phyloP scores from a whole-genome alignment of 2,329 filamentous ascomycete genomes.

The Rhinocladiella similis region DNA sequence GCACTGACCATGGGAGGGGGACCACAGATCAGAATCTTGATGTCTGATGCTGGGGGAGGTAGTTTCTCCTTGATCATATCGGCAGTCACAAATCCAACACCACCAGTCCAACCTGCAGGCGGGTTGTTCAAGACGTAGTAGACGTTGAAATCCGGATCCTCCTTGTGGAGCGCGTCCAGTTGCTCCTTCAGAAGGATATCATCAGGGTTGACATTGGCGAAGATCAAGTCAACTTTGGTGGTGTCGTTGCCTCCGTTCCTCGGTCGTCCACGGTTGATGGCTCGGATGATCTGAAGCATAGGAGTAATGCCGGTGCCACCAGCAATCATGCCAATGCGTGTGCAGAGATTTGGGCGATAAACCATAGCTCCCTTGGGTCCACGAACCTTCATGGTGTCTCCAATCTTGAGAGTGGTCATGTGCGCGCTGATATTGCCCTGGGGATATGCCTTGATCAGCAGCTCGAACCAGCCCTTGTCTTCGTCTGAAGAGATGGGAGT shows the following conservation, averaged over 20 bases:
- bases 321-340: conserved; percentile 96
- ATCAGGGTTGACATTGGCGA: conserved; percentile 90
- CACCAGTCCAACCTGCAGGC: conserved; percentile 85
- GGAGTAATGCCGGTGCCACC: conserved; percentile 97
- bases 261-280: conserved; percentile 76
- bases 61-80: conserved; percentile 85
- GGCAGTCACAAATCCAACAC: conserved; percentile 88
- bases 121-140: conserved; percentile 98
- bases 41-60: conserved; percentile 77
- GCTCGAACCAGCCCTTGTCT: conserved; percentile 87
- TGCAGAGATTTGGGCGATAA: conserved; percentile 95
- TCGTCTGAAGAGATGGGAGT: conserved; percentile 89
- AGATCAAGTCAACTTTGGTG: conserved; percentile 91
- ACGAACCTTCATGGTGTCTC: conserved; percentile 83
- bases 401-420: conserved; percentile 78
- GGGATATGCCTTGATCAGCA: conserved; percentile 96
- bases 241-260: conserved; percentile 68
- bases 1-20: conserved; percentile 96
- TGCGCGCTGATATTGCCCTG: conserved; percentile 96
- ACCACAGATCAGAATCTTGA: conserved; percentile 93
- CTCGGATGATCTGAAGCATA: conserved; percentile 94
- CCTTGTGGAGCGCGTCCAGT: conserved; percentile 72
- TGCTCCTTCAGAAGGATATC: conserved; percentile 95
- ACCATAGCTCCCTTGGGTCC: conserved; percentile 98
- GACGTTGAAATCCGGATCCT: conserved; percentile 80